A percentile compares a stretch with the other conserved stretches of the same genome.
These are phyloP conservation scores for Sporothrix brasiliensis DNA, from an alignment of 2,329 filamentous ascomycete genomes.

Conservation along the genomic window DNA sequence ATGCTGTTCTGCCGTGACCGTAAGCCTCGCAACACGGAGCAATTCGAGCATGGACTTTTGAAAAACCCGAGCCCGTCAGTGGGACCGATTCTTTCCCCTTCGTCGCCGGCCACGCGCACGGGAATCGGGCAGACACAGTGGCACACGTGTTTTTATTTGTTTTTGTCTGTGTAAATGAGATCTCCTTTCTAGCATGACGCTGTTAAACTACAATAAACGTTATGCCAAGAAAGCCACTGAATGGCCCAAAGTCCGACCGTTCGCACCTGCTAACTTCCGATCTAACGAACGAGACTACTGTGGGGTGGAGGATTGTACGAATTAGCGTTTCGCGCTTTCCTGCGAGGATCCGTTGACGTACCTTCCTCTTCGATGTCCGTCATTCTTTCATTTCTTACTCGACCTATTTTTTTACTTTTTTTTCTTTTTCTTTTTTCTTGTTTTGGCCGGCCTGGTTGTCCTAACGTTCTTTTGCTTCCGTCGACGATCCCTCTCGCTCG, in stretches of 20 bases:
- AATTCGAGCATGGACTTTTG: constrained; percentile 7
- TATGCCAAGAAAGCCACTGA: not conserved
- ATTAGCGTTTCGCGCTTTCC: constrained; percentile 17
- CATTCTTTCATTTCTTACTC: not conserved
- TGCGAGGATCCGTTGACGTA: not conserved
- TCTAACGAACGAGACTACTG: not conserved
- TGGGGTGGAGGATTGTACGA: not conserved
- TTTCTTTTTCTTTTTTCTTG: not conserved
- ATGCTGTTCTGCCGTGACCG: not conserved
- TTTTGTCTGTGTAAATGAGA: not conserved
- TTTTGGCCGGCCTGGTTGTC: not conserved
- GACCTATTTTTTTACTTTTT: no score
- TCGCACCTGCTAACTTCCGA: constrained; percentile 14
- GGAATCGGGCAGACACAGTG: not conserved
- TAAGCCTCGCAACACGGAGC: constrained; percentile 14
- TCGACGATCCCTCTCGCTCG: not conserved
- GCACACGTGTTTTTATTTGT: not conserved
- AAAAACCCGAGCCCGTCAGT: constrained; percentile 13
- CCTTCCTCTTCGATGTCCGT: not conserved
- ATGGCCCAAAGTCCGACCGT: not conserved
- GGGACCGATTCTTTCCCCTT: not conserved
- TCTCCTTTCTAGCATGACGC: no score
- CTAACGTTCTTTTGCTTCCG: not conserved
- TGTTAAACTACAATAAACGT: no score
- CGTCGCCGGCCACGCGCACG: not conserved